Conservation (phyloP, 176 grass and related monocot species). For the Cenchrus americanus region DNA sequence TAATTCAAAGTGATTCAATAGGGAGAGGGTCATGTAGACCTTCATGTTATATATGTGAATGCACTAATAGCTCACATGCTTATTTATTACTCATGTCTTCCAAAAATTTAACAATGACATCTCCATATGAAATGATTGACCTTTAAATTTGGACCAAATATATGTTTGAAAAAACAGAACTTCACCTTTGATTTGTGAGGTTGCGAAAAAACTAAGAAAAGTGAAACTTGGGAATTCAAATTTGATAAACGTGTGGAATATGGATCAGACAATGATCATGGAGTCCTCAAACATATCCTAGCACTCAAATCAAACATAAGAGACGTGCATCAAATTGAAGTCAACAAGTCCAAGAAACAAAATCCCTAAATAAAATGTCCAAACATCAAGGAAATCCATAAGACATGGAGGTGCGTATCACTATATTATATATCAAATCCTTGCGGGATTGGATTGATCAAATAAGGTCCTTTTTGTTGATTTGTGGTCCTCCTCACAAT, state of each 20-base stretch:
- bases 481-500: too few species aligned
- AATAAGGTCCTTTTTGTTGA: too few species aligned
- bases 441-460: too few species aligned
- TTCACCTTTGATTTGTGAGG: neutral
- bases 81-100: neutral
- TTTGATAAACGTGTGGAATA: neutral
- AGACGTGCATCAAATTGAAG: neutral
- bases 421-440: too few species aligned
- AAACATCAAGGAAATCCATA: too few species aligned
- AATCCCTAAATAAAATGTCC: too few species aligned
- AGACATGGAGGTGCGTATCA: too few species aligned
- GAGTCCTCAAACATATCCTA: neutral
- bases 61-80: neutral
- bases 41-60: neutral
- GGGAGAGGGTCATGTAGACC: neutral
- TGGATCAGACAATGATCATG: neutral
- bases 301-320: neutral
- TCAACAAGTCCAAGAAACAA: too few species aligned
- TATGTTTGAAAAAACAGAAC: neutral
- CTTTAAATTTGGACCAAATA: neutral
- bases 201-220: neutral
- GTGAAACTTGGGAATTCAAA: neutral
- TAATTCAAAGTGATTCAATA: neutral
- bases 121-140: neutral
- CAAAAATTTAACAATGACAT: neutral